Conservation (phyloP, 2,329 filamentous ascomycete genomes). For the Ophiocordyceps camponoti-floridani region DNA sequence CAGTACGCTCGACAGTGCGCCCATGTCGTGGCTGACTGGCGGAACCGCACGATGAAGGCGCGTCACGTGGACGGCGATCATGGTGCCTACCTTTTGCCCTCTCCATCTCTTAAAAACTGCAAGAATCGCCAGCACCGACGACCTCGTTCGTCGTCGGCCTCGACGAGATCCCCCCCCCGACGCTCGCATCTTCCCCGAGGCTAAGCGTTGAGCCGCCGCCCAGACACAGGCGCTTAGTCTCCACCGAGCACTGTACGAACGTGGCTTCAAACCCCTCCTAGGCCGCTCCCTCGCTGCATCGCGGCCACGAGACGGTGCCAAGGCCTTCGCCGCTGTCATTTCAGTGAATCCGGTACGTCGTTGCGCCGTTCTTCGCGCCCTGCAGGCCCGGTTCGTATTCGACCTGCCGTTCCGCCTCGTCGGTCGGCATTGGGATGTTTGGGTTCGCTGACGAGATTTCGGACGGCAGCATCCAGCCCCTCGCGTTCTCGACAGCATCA, state of each 20-base stretch:
- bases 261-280: background rate
- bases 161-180: background rate
- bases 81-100: conserved; percentile 7
- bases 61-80: conserved; percentile 17
- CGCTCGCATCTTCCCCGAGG: background rate
- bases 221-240: background rate
- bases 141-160: background rate
- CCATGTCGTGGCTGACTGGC: background rate
- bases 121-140: background rate
- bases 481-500: background rate
- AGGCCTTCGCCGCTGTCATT: background rate
- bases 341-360: background rate
- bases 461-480: too few species aligned
- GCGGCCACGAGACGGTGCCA: background rate
- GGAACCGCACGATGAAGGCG: conserved; percentile 9
- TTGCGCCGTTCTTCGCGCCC: background rate
- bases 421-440: background rate
- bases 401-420: background rate
- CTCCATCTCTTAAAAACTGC: background rate
- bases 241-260: conserved; percentile 2
- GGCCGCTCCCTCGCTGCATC: background rate
- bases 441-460: background rate
- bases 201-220: background rate
- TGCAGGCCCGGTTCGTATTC: background rate
- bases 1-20: conserved; percentile 9